Evolutionary conservation across 116 monocot genomes (phyloP), one percentile per base, ranked within the genome.

Genomic region (Zostera marina): DNA sequence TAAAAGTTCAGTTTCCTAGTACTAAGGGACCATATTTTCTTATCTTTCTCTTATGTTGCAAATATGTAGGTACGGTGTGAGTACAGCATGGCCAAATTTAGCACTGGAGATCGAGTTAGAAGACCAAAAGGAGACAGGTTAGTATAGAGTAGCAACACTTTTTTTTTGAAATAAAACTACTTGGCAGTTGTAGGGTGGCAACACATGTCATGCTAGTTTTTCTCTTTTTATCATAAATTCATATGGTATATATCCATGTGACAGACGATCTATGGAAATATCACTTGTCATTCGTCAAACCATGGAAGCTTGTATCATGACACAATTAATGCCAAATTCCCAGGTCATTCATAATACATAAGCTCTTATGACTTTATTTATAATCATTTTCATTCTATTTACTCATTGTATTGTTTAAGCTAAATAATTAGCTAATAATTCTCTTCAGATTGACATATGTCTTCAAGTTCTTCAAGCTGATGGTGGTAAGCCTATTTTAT

Each of bases 391-490:
- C 7, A 25, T 8, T 54, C 13, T 54, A 24, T 8, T 8, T 54
- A 11, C 23, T 51, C 14, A 62, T 24, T 25, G 13, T 16, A 8
- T 44, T 42, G 14, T 22, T 12, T n/a, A n/a, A n/a, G n/a, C n/a
- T n/a, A n/a, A n/a, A n/a, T n/a, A n/a, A n/a, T n/a, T n/a, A n/a
- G n/a, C n/a, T n/a, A n/a, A n/a, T n/a, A n/a, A n/a, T n/a, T n/a
- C 24, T 74, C 61, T 70, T 22, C 75, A 96, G 96, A 89, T 96
- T 64, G 96, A 96, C 65, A 85, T 88, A 76, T 88, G 73, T 73
- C 82, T 96, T 41, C 89, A 96, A 82, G 96, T 96, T 66, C 89
- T 96, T 63, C 89, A 96, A 69, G 96, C 96, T 74, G 96, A 96
- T 82, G 96, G 96, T 46, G 93, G 93, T 84, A 73, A 61, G 69